Percentiles rank a stretch among this genome's conserved stretches.
Evolutionary conservation across 306 rosid species (phyloP).

Genomic region (Quillaja saponaria): DNA sequence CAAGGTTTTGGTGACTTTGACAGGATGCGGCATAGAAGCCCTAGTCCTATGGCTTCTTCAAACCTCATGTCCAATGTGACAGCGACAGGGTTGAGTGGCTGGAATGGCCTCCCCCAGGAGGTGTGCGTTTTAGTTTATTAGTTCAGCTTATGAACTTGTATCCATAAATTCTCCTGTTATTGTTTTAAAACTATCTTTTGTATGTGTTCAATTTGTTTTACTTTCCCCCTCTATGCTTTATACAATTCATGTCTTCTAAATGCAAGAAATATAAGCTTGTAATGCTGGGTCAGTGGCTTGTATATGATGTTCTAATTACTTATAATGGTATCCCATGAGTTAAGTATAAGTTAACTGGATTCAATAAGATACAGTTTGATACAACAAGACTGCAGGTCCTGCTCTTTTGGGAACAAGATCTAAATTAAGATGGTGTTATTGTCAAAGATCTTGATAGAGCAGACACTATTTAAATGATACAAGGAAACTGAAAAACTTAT

Average conservation of each 20-base stretch:
- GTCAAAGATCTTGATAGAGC: constrained; percentile 20
- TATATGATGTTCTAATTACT: neutral
- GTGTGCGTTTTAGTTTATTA: constrained; percentile 40
- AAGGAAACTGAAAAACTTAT: constrained; percentile 1
- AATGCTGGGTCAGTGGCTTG: neutral
- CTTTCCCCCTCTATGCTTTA: constrained; percentile 2
- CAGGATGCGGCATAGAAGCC: constrained; percentile 94
- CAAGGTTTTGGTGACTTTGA: constrained; percentile 97
- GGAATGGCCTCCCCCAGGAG: constrained; percentile 94
- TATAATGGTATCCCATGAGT: constrained; percentile 1
- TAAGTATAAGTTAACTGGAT: neutral
- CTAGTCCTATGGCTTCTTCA: constrained; percentile 99
- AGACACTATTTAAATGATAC: neutral
- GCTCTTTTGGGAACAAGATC: neutral
- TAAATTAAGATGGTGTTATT: neutral
- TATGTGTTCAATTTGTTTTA: neutral
- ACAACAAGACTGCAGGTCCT: constrained; percentile 2
- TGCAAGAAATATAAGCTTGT: no score
- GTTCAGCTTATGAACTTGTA: constrained; percentile 1
- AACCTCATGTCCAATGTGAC: constrained; percentile 77
- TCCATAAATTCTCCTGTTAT: neutral
- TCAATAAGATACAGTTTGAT: constrained; percentile 6
- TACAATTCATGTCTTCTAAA: neutral
- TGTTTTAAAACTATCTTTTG: neutral
- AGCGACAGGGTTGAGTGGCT: constrained; percentile 76